These are phyloP conservation scores for Penicillium goetzii DNA, from an alignment of 495 filamentous ascomycete genomes.

Conservation along the genomic window DNA sequence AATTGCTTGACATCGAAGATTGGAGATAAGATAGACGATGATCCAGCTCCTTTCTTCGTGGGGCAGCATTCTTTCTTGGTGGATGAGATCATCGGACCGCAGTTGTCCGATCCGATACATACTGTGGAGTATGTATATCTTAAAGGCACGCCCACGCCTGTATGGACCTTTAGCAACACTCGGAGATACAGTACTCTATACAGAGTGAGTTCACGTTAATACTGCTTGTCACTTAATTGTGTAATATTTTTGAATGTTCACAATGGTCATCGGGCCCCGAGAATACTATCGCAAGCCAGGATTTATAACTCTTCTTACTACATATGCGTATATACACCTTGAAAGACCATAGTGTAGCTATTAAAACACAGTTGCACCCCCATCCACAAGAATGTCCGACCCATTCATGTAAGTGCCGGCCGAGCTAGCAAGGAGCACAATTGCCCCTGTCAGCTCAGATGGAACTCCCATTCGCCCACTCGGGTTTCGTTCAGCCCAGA, in stretches of 20 bases:
- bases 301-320: background rate
- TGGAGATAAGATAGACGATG: background rate
- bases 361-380: constrained; percentile 36
- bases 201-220: background rate
- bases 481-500: constrained; percentile 77
- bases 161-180: background rate
- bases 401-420: constrained; percentile 80
- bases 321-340: background rate
- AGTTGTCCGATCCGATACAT: constrained; percentile 10
- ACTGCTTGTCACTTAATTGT: background rate
- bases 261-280: background rate
- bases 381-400: constrained; percentile 62
- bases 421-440: constrained; percentile 77
- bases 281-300: background rate
- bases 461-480: constrained; percentile 71
- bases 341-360: background rate
- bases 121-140: background rate
- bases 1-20: background rate
- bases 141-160: background rate
- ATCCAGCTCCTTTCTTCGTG: background rate
- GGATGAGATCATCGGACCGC: constrained; percentile 13
- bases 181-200: background rate
- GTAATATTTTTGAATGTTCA: background rate
- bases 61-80: background rate
- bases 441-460: constrained; percentile 77